Base-by-base conservation (phyloP, 768 basidiomycete genomes). In the Zangia roseola region DNA sequence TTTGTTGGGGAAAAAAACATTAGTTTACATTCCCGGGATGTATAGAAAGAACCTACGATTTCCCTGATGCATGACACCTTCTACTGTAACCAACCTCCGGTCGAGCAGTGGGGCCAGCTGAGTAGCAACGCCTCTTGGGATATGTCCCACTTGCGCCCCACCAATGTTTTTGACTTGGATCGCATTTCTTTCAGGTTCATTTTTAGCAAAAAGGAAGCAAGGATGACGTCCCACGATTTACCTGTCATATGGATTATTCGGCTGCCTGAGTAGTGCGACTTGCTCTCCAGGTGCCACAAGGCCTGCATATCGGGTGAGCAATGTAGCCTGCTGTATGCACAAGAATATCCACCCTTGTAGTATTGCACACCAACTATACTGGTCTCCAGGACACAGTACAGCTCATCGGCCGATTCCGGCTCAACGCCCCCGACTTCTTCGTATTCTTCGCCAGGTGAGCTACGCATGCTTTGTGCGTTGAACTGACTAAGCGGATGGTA, bases 281-380 rank as follows among this genome's bases (percentile, higher is more conserved):
- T 91, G 80, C 63, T 94, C 91, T 19, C 87, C 89, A 2, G 79
- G 66, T 14, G 84, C 89, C 31, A 93, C 92, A 45, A 94, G 59
- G 25, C 91, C 92, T 83, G 47, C n/a, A 30, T n/a, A 19, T 40
- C 17, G 31, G 9, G 48, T 59, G 17, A 54, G 44, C 35, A 7
- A n/a, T 23, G n/a, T 12, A 31, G 19, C 30, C 5, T 26, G 43
- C 10, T 26, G 4, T 9, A 52, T 25, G 43, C 41, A 2, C 28
- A 16, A 26, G 37, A 17, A 4, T 10, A 55, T 65, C 1, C 28
- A 81, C 86, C 86, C 61, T 73, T 73, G 60, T 94, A 94, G 59
- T 94, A 91, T 61, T 91, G 89, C 13, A 94, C 72, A 0, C 92
- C 92, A 0, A 94, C 92, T 10, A 91, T 80, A 40, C 78, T 83